Conservation (phyloP, 2,329 filamentous ascomycete species). For the Exophiala oligosperma region DNA sequence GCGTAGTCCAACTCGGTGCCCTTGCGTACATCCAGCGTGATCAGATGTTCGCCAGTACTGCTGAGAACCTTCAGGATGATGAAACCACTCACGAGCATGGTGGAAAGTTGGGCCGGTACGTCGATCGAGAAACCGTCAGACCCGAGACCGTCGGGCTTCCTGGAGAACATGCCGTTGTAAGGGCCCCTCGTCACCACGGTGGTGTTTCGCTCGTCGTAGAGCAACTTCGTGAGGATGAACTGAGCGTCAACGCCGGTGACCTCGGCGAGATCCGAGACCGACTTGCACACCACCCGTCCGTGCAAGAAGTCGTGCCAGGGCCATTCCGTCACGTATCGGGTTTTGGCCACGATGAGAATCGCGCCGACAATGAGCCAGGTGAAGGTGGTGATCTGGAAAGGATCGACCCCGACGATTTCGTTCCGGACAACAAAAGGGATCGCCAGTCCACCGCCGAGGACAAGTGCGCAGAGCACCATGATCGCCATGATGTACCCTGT, state of each 20-base stretch:
- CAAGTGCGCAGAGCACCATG: neutral
- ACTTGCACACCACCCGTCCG: constrained; percentile 29
- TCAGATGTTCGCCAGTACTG: no score
- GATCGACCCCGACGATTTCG: constrained; percentile 34
- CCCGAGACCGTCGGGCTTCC: neutral
- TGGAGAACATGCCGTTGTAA: constrained; percentile 28
- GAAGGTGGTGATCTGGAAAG: constrained; percentile 34
- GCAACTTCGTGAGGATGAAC: constrained; percentile 31
- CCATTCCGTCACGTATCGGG: constrained; percentile 31
- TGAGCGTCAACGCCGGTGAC: constrained; percentile 30
- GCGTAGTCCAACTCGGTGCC: no score
- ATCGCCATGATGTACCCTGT: neutral
- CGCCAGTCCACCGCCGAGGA: constrained; percentile 31
- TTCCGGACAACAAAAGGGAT: constrained; percentile 31
- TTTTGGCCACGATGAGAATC: constrained; percentile 32
- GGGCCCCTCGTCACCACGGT: constrained; percentile 29
- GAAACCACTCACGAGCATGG: constrained; percentile 6
- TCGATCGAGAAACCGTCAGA: constrained; percentile 13
- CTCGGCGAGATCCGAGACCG: constrained; percentile 29
- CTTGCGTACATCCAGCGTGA: no score
- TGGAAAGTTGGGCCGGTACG: constrained; percentile 4
- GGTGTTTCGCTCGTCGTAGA: constrained; percentile 26
- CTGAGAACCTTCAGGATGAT: no score
- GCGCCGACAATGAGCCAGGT: constrained; percentile 33
- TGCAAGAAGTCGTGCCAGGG: constrained; percentile 35